phyloP scores from a whole-genome alignment of 371 early-diverging fungal genomes.

The Mortierella polycephala region DNA sequence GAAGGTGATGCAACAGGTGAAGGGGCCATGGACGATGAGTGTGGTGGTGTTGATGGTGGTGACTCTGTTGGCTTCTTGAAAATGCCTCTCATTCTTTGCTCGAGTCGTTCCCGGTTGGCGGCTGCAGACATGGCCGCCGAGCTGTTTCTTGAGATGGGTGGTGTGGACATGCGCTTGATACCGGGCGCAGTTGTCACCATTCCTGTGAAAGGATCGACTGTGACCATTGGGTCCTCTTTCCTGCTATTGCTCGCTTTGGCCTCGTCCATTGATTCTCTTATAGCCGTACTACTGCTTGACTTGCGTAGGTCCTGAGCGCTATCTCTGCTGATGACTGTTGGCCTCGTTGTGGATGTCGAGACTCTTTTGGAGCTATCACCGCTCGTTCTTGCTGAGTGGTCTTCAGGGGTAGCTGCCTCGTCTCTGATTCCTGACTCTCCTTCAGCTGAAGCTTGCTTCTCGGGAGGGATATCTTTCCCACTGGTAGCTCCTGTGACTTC shows the following conservation, averaged over 20 bases:
- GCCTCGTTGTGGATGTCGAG: neutral
- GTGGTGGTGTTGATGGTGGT: conserved; percentile 23
- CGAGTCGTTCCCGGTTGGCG: conserved; percentile 44
- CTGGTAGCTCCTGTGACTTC: conserved; percentile 14
- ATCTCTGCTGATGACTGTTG: neutral
- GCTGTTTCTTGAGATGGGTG: conserved; percentile 19
- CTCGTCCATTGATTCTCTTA: conserved; percentile 6
- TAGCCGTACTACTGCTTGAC: neutral
- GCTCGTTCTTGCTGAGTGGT: neutral
- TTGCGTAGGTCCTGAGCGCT: conserved; percentile 9
- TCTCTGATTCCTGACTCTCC: neutral
- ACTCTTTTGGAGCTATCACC: neutral
- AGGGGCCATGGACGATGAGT: neutral
- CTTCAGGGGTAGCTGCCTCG: neutral
- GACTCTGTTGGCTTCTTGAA: conserved; percentile 43
- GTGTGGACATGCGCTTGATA: conserved; percentile 29
- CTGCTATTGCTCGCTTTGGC: neutral
- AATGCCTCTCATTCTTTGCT: conserved; percentile 51
- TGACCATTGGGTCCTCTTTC: conserved; percentile 12
- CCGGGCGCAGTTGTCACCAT: conserved; percentile 36
- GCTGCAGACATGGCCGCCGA: conserved; percentile 28
- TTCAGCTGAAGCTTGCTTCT: conserved; percentile 6
- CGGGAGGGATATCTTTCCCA: conserved; percentile 12
- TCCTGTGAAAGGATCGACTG: conserved; percentile 43
- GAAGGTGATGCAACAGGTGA: conserved; percentile 20